These are phyloP conservation scores for Phlebiopsis flavidoalba DNA, from an alignment of 768 basidiomycete genomes.

Conservation along the genomic window DNA sequence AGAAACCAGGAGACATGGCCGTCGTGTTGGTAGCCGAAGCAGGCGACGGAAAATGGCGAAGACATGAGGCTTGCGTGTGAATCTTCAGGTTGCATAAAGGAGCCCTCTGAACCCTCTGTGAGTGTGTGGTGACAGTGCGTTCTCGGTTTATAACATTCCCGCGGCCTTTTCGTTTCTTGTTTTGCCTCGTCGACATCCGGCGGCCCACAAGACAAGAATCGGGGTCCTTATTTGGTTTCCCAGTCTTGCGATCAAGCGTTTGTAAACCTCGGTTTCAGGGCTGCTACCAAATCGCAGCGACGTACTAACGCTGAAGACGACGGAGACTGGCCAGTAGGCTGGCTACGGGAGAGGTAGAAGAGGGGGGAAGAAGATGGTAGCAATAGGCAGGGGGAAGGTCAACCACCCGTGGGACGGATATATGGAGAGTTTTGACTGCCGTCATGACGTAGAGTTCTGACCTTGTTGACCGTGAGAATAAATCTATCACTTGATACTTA, in stretches of 20 bases:
- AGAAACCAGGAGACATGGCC: conserved; percentile 30
- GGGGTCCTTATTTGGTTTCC: conserved; percentile 9
- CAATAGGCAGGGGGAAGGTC: neutral
- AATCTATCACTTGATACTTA: too few species aligned
- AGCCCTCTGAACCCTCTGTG: conserved; percentile 52
- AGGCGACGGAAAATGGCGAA: conserved; percentile 32
- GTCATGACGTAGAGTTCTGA: neutral
- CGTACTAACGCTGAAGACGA: neutral
- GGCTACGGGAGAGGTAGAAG: neutral
- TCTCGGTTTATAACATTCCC: conserved; percentile 51
- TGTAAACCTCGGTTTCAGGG: neutral
- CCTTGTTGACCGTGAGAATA: neutral
- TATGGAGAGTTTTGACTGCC: neutral
- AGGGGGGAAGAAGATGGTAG: neutral
- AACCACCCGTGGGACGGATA: neutral
- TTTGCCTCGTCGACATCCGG: conserved; percentile 54
- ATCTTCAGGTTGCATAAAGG: conserved; percentile 46
- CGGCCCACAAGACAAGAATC: conserved; percentile 9
- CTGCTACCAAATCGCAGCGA: neutral
- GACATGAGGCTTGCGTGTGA: conserved; percentile 28
- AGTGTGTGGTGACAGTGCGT: conserved; percentile 65
- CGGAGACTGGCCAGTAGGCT: neutral
- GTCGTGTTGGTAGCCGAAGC: conserved; percentile 26
- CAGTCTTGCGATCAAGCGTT: neutral
- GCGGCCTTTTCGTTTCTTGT: conserved; percentile 58